Evolutionary conservation across 176 grass and related monocot species (phyloP).

Genomic region (Eragrostis nindensis): DNA sequence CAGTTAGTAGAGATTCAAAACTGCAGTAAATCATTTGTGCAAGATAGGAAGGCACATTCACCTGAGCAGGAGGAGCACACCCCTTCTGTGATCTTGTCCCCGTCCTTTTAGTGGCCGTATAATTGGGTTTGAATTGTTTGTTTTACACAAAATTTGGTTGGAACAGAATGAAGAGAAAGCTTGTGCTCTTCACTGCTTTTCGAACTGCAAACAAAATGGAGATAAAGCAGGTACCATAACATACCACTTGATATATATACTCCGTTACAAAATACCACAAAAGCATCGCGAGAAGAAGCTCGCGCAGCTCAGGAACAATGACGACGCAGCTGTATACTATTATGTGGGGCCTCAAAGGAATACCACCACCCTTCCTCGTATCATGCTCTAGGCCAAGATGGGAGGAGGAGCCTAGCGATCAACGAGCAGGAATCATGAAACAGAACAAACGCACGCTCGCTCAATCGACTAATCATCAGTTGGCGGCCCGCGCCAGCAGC

Average conservation of each 20-base stretch:
- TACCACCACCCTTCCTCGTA: neutral
- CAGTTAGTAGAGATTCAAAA: too few species aligned
- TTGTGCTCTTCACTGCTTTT: neutral
- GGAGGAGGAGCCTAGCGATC: neutral
- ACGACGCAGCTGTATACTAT: neutral
- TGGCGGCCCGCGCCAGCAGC: conserved; percentile 22
- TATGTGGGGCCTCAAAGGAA: neutral
- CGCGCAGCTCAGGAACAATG: neutral
- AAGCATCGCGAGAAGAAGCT: neutral
- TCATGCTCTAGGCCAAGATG: neutral
- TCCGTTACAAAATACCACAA: neutral
- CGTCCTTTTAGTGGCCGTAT: neutral
- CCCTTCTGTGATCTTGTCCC: too few species aligned
- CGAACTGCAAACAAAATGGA: neutral
- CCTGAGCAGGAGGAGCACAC: too few species aligned
- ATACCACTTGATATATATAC: neutral
- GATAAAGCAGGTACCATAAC: neutral
- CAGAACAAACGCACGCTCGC: neutral
- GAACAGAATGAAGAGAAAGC: neutral
- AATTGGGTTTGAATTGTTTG: neutral
- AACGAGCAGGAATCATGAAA: conserved; percentile 10
- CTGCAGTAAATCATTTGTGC: too few species aligned
- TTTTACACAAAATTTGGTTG: neutral
- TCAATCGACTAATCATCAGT: neutral
- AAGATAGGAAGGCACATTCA: too few species aligned